Evolutionary conservation across 345 rosid species (phyloP), one percentile per base, ranked within the genome.

Genomic region (Viola odorata): DNA sequence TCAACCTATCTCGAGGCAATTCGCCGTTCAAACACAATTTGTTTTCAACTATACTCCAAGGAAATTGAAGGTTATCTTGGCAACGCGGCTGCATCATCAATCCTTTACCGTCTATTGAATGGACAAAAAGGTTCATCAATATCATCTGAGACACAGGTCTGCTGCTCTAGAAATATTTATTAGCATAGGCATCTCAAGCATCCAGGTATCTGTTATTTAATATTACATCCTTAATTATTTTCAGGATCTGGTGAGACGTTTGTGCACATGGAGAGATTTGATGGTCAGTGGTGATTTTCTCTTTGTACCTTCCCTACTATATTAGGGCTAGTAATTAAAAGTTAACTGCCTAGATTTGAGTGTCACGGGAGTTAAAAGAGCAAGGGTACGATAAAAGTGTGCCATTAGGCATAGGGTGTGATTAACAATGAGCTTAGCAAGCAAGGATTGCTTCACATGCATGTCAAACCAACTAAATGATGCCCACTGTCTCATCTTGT

Each of bases 181-280:
- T 70, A 13, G 12, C 36, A 14, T 56, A 58, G 56, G 23, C 50
- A 15, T 62, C 40, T 45, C 11, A 32, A 49, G 45, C 9, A 54
- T 5, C 55, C 36, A 62, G 8, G 39, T 37, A 8, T 37, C 13
- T 40, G 14, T 45, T 57, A 12, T 58, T 58, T 69, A 32, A 58
- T 53, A 0, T 40, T 44, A 39, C 68, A 48, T 54, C 63, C 40
- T 60, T 53, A 49, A 47, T 68, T 72, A 70, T 82, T 77, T 79
- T 73, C 94, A 92, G 85, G 88, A 83, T 75, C 74, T 81, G 60
- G 90, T 92, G 60, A 82, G 91, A 69, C 75, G 84, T 69, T 58
- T 92, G 58, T 92, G 96, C 73, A 79, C 85, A 58, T 92, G 98
- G 98, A 84, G 98, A 75, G 98, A 92, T 61, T 65, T 89, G 65